Percentiles rank a stretch among this genome's conserved stretches.
Conservation (phyloP, 345 rosid genomes). For the Passiflora organensis region DNA sequence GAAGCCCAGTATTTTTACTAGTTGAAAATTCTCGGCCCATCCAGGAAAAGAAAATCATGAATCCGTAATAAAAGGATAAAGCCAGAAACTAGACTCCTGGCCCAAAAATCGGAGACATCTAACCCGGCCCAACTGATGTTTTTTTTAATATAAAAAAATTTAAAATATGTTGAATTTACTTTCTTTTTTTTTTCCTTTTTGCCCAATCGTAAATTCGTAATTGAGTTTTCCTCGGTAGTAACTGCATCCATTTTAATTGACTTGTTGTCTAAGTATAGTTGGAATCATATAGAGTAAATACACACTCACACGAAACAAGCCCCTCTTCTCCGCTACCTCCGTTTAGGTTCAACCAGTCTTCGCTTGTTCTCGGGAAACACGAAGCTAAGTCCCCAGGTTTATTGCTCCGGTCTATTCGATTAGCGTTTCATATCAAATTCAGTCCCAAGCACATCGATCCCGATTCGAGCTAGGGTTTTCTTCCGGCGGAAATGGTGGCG, state of each 20-base stretch:
- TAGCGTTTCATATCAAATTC: neutral
- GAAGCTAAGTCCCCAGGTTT: neutral
- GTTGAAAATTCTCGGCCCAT: too few relatives aligned
- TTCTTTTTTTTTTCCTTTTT: too few relatives aligned
- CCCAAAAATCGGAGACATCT: too few relatives aligned
- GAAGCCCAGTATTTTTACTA: too few relatives aligned
- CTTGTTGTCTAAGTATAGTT: conserved; percentile 17
- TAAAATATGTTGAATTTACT: too few relatives aligned
- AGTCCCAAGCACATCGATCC: neutral
- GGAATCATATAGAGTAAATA: neutral
- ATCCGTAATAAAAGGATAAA: too few relatives aligned
- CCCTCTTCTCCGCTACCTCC: neutral
- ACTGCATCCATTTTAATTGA: neutral
- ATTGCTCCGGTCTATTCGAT: neutral
- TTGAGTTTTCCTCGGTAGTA: too few relatives aligned
- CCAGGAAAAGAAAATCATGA: too few relatives aligned
- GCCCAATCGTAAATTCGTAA: too few relatives aligned
- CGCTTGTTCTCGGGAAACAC: neutral
- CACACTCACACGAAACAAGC: neutral
- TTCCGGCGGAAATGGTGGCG: neutral
- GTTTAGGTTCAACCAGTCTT: neutral
- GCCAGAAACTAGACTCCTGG: too few relatives aligned
- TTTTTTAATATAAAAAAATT: too few relatives aligned
- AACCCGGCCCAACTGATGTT: too few relatives aligned
- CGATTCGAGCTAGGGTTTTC: neutral